These are phyloP conservation scores for Galeopsis tetrahit DNA, from an alignment of 257 asterid genomes.

Conservation along the genomic window DNA sequence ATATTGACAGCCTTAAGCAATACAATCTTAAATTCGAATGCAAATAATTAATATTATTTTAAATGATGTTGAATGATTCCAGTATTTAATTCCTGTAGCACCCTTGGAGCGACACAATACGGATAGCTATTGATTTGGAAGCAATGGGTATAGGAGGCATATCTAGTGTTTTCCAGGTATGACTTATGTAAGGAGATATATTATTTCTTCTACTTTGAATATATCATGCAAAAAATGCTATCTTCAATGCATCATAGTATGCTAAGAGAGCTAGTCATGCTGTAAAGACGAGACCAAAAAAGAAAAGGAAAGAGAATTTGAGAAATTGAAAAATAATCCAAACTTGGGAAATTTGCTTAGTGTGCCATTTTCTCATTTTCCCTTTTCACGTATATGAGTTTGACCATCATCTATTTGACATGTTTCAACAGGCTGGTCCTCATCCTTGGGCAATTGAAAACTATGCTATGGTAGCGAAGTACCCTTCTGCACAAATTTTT, in stretches of 20 bases:
- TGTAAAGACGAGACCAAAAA: background rate
- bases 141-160: conserved; percentile 98
- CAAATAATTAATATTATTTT: conserved; percentile 19
- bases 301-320: background rate
- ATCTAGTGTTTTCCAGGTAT: conserved; percentile 92
- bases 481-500: conserved; percentile 84
- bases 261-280: conserved; percentile 22
- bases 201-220: conserved; percentile 10
- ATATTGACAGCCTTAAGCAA: conserved; percentile 17
- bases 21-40: conserved; percentile 11
- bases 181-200: conserved; percentile 12
- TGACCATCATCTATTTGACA: conserved; percentile 23
- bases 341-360: background rate
- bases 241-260: conserved; percentile 11
- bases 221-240: background rate
- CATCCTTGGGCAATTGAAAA: conserved; percentile 94
- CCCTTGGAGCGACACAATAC: conserved; percentile 89
- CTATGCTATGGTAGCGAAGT: conserved; percentile 82
- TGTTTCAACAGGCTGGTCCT: conserved; percentile 85
- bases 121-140: conserved; percentile 91
- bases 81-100: conserved; percentile 60
- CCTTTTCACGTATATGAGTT: background rate
- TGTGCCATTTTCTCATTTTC: conserved; percentile 4
- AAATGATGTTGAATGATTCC: conserved; percentile 27
- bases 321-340: background rate